Percentiles rank a stretch among this genome's conserved stretches.
Evolutionary conservation across 495 filamentous ascomycete species (phyloP).

Genomic region (Thozetella sp.): DNA sequence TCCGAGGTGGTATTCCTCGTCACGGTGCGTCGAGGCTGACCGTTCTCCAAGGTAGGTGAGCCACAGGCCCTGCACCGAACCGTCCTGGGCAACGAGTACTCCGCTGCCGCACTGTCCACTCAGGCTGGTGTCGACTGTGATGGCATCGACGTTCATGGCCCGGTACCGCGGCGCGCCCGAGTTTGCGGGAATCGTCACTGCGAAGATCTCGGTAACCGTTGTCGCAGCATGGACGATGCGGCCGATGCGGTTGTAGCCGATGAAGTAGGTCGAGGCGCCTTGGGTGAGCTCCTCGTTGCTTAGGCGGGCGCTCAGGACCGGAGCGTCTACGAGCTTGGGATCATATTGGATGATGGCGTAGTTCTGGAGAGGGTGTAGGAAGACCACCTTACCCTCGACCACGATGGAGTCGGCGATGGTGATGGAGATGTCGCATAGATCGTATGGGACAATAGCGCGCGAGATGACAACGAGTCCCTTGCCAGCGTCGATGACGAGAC

Average conservation of each 20-base stretch:
- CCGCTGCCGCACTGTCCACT: conserved; percentile 93
- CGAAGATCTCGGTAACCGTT: conserved; percentile 94
- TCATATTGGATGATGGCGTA: conserved; percentile 97
- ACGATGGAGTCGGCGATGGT: conserved; percentile 96
- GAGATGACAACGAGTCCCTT: conserved; percentile 94
- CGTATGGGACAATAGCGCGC: conserved; percentile 90
- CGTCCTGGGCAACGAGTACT: conserved; percentile 86
- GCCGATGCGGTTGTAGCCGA: conserved; percentile 95
- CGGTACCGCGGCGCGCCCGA: conserved; percentile 89
- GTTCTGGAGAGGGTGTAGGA: conserved; percentile 98
- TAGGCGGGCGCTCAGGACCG: conserved; percentile 85
- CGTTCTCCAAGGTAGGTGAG: conserved; percentile 95
- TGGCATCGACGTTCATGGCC: conserved; percentile 95
- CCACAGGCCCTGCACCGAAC: conserved; percentile 93
- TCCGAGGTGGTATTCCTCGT: conserved; percentile 96
- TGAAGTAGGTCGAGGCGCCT: conserved; percentile 86
- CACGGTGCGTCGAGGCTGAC: conserved; percentile 72
- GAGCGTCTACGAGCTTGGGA: conserved; percentile 86
- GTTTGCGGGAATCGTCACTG: conserved; percentile 94
- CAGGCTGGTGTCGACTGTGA: conserved; percentile 92
- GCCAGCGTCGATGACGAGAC: conserved; percentile 92
- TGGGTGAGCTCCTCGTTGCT: conserved; percentile 84
- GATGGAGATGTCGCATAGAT: conserved; percentile 93
- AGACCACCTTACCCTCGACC: conserved; percentile 89
- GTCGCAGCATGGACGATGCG: conserved; percentile 93